A percentile compares a stretch with the other conserved stretches of the same genome.
Evolutionary conservation across 2,329 filamentous ascomycete genomes (phyloP).

Genomic region (Paracamarosporium sp.): DNA sequence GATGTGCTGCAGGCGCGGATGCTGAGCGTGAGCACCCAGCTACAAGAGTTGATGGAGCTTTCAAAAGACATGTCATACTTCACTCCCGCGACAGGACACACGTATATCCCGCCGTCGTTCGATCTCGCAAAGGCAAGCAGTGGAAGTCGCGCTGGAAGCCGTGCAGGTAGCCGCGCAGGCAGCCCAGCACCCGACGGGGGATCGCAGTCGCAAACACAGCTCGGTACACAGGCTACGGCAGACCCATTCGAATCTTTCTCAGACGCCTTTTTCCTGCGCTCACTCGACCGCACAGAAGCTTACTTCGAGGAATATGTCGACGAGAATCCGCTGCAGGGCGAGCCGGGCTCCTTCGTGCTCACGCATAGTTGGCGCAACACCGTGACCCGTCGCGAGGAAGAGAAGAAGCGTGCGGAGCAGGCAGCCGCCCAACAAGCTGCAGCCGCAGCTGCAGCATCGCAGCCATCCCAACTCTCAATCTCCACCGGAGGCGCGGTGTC

Average conservation of each 20-base stretch:
- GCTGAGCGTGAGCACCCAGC: constrained; percentile 62
- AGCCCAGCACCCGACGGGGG: constrained; percentile 27
- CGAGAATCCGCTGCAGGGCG: constrained; percentile 67
- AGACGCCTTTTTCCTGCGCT: constrained; percentile 49
- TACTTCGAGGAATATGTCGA: constrained; percentile 70
- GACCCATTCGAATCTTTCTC: constrained; percentile 23
- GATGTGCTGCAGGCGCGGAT: constrained; percentile 64
- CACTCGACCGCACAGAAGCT: constrained; percentile 58
- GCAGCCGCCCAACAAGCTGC: constrained; percentile 19
- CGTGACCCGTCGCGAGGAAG: constrained; percentile 48
- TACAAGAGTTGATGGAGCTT: constrained; percentile 62
- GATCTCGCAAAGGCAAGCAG: constrained; percentile 39
- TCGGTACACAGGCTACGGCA: constrained; percentile 18
- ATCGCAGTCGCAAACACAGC: constrained; percentile 20
- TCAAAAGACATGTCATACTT: constrained; percentile 63
- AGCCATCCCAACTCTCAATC: neutral
- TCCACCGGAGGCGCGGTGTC: constrained; percentile 2
- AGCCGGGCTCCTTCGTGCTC: constrained; percentile 68
- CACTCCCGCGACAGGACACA: constrained; percentile 65
- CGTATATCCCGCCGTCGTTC: constrained; percentile 60
- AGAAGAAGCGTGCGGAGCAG: constrained; percentile 21
- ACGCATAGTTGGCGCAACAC: constrained; percentile 31
- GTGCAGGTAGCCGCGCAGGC: constrained; percentile 37
- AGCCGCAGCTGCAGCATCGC: constrained; percentile 11
- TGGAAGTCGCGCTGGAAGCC: constrained; percentile 34